phyloP scores from a whole-genome alignment of 2,329 filamentous ascomycete species.

The Dendrostoma leiphaemia region DNA sequence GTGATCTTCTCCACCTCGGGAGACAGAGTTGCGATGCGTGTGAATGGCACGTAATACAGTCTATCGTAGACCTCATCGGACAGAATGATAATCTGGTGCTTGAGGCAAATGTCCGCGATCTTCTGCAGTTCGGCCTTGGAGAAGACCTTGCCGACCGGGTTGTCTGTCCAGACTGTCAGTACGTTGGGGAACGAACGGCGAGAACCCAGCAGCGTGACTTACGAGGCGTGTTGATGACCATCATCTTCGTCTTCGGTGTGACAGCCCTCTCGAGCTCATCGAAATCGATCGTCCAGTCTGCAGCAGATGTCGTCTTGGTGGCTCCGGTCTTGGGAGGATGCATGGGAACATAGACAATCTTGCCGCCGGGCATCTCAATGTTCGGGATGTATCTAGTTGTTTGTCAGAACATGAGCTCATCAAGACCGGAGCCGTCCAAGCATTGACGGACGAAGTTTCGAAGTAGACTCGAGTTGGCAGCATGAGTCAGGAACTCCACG shows the following conservation, averaged over 20 bases:
- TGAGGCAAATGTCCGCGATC: slow-evolving; percentile 86
- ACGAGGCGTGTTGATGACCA: slow-evolving; percentile 79
- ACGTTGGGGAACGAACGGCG: background rate
- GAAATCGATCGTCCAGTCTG: slow-evolving; percentile 86
- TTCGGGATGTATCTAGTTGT: slow-evolving; percentile 79
- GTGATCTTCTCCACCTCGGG: slow-evolving; percentile 87
- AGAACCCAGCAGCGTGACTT: slow-evolving; percentile 18
- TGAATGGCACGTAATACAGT: slow-evolving; percentile 93
- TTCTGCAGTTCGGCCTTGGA: slow-evolving; percentile 77
- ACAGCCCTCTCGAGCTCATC: slow-evolving; percentile 77
- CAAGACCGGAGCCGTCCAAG: no score
- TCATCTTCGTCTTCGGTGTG: slow-evolving; percentile 89
- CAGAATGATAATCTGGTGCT: slow-evolving; percentile 91
- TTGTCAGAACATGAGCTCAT: slow-evolving; percentile 31
- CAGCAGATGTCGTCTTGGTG: slow-evolving; percentile 75
- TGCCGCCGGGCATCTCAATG: slow-evolving; percentile 96
- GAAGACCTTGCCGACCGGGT: slow-evolving; percentile 95
- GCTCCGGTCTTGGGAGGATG: slow-evolving; percentile 82
- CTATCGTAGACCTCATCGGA: slow-evolving; percentile 94
- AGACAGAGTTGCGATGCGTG: slow-evolving; percentile 84
- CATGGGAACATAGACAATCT: slow-evolving; percentile 92
- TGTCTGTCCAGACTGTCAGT: slow-evolving; percentile 53
- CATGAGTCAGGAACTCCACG: no score
- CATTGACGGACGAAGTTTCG: no score
- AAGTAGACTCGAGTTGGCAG: no score